Base-by-base conservation (phyloP, 2,329 filamentous ascomycete species). In the Gnomoniopsis smithogilvyi region DNA sequence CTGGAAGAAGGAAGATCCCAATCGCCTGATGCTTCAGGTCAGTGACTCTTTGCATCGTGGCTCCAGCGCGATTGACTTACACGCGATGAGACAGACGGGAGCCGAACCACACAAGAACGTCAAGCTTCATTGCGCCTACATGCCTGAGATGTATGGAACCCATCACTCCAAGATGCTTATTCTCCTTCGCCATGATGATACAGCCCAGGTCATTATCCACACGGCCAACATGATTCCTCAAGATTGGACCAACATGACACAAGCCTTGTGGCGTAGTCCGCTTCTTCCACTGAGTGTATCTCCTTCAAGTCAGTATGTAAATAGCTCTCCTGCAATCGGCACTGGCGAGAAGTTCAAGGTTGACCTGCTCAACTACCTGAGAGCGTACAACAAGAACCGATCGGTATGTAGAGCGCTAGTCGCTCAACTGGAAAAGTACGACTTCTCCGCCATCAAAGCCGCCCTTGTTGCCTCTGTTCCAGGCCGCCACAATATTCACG, bases 141-240 rank as follows among this genome's bases (percentile, higher is more conserved):
- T 96, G 82, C 89, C 91, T 0, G 90, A 94, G 68, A 84, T 87
- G 64, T 96, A 92, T 68, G 92, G 92, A 2, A 96, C 92, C 0
- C 92, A 96, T 71, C 92, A 88, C 65, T 80, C 89, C 14, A 95
- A 96, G 73, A 95, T 96, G 90, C 83, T 96, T 72, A 77, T 96
- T n/a, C 73, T 96, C 3, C 78, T 96, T 62, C 83, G 90, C 6
- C 86, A 90, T 69, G 91, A 96, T 68, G 85, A 89, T 62, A 84
- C 80, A 0, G 90, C 88, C 0, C 89, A 96, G 72, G 76, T 96
- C 6, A 74, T 96, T 58, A 92, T 96, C 33, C 91, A 96, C 66
- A 96, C 92, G 0, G 91, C 92, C 19, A 96, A 96, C 66, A 92
- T 96, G 88, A 94, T 96, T n/a, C 69, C 80, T 3, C 86, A 87